These are phyloP conservation scores for Aspergillus arachidicola DNA, from an alignment of 2,329 filamentous ascomycete species.

Conservation along the genomic window DNA sequence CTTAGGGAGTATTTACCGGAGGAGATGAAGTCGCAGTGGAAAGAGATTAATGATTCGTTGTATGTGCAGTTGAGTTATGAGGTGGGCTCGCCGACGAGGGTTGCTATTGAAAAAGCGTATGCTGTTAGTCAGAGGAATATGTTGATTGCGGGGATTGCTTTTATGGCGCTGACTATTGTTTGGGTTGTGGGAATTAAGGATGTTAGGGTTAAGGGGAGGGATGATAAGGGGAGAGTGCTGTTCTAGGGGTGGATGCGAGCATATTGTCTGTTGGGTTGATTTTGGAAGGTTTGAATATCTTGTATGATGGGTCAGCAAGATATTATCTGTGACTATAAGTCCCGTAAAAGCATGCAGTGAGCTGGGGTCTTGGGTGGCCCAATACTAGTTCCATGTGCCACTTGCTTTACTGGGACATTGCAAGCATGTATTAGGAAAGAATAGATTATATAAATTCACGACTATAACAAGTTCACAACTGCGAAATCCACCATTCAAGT, in stretches of 20 bases:
- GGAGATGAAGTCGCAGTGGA: slow-evolving; percentile 10
- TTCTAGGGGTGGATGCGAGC: neutral
- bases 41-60: slow-evolving; percentile 14
- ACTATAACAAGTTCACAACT: neutral
- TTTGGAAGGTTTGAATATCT: too few species aligned
- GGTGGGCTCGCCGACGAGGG: slow-evolving; percentile 39
- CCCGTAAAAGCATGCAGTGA: too few species aligned
- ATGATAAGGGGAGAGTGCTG: slow-evolving; percentile 2
- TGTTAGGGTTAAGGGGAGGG: slow-evolving; percentile 1
- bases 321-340: too few species aligned
- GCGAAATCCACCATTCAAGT: neutral
- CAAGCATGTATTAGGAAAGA: too few species aligned
- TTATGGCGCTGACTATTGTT: slow-evolving; percentile 14
- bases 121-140: slow-evolving; percentile 46
- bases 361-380: too few species aligned
- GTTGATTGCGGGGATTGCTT: slow-evolving; percentile 33
- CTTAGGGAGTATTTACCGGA: slow-evolving; percentile 42
- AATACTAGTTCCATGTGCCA: too few species aligned
- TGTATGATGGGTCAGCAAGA: too few species aligned
- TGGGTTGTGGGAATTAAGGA: slow-evolving; percentile 12
- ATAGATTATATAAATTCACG: neutral
- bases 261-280: too few species aligned
- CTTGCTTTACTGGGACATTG: too few species aligned
- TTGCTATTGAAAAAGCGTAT: slow-evolving; percentile 48
- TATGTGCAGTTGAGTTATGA: slow-evolving; percentile 31